Base-by-base conservation (phyloP, 2,329 filamentous ascomycete species). In the Trichoderma sp. region DNA sequence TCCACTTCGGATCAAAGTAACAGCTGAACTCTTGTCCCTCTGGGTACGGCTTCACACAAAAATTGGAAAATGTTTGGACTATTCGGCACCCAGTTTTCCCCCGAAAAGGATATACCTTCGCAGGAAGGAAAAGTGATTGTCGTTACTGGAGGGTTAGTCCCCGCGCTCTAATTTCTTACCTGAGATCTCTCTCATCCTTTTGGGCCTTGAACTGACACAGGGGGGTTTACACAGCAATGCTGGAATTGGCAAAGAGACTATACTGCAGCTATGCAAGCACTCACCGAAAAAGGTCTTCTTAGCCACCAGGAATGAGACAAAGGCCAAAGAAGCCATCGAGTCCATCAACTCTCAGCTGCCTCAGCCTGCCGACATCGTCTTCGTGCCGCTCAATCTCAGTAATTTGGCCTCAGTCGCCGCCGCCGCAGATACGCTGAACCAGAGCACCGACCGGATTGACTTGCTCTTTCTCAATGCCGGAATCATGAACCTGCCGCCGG, bases 231-330 rank as follows among this genome's bases (percentile, higher is more conserved):
- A 47, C 76, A 85, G 83, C 79, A 80, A 76, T 6, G 72, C 72
- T 14, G 77, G 77, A 6, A 68, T 78, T 3, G 77, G 77, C 16
- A 73, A 69, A 24, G 72, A 75, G 0, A 72, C 77, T 4, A 72
- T 78, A 3, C 70, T 74, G 5, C 74, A 78, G 7, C 72, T 78
- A 43, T 70, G 74, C 21, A 71, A 71, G 14, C 86, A 88, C 74
- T 75, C 79, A 8, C 85, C 87, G 1, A 77, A 79, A 0, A 82
- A 86, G 68, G 84, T 89, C 70, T 88, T 85, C 77, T 81, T 89
- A 69, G 85, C 82, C 16, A 85, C 85, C 2, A 83, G 86, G 57
- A 83, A 79, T 24, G 77, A 75, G 53, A 78, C 82, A 57, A 82
- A 82, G 13, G 82, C 79, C 24, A 78, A 81, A 8, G 79, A 82